Conservation (phyloP, 495 filamentous ascomycete species). For the Aspergillus olivimuriae region DNA sequence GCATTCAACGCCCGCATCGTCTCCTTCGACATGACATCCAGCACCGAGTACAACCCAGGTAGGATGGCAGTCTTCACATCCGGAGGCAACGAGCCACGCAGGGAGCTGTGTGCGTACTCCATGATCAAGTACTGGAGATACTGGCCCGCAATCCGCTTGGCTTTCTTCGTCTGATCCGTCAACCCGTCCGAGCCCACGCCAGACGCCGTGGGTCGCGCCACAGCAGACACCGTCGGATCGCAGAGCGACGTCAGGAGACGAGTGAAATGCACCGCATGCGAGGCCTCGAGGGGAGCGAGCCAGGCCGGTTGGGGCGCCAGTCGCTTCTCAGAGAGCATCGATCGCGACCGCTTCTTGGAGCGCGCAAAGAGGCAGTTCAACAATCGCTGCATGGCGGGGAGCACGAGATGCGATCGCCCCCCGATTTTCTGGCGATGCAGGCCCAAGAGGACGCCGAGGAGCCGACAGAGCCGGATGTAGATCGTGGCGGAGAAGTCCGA, state of each 20-base stretch:
- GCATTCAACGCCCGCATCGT: constrained; percentile 61
- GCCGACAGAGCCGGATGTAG: constrained; percentile 54
- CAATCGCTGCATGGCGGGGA: constrained; percentile 56
- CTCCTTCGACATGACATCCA: constrained; percentile 63
- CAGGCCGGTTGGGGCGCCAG: constrained; percentile 34
- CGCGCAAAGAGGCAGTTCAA: constrained; percentile 57
- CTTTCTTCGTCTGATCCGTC: constrained; percentile 69
- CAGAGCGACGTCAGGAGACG: constrained; percentile 71
- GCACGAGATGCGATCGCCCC: constrained; percentile 65
- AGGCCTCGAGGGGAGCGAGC: constrained; percentile 38
- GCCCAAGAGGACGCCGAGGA: constrained; percentile 49
- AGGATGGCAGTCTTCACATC: constrained; percentile 63
- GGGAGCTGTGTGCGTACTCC: constrained; percentile 61
- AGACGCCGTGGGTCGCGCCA: constrained; percentile 42
- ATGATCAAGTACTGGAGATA: constrained; percentile 67
- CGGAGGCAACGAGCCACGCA: constrained; percentile 47
- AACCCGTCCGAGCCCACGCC: constrained; percentile 41
- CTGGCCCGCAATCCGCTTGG: constrained; percentile 67
- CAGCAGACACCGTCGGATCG: constrained; percentile 70
- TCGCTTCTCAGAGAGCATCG: constrained; percentile 19
- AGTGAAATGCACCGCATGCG: constrained; percentile 57
- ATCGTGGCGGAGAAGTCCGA: constrained; percentile 43
- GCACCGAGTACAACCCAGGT: constrained; percentile 63
- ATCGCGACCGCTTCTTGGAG: constrained; percentile 40
- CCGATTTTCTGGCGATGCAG: constrained; percentile 60